Base-by-base conservation (phyloP, 2,329 filamentous ascomycete genomes). In the Curvularia lunata region DNA sequence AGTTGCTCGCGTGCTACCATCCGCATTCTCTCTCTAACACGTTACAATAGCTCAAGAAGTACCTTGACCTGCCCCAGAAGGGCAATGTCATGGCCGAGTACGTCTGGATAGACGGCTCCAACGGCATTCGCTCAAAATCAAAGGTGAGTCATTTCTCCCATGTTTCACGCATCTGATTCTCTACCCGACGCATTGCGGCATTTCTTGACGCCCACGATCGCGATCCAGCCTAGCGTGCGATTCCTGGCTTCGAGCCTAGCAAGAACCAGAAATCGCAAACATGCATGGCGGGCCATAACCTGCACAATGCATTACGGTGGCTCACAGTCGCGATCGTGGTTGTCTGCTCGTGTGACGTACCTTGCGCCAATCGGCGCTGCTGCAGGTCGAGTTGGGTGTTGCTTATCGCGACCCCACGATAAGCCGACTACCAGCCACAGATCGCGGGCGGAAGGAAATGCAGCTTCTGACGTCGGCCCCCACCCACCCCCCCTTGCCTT, bases 71-170 rank as follows among this genome's bases (percentile, higher is more conserved):
- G 74, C 89, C 92, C 79, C 94, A 98, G 84, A 91, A 90, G 79
- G 93, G 92, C 79, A 83, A 82, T 71, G 84, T 96, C 77, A 95
- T 97, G 81, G 94, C 92, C 76, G 94, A 97, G 83, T 97, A 97
- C 82, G 88, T 97, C 84, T 97, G 94, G 94, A 90, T 97, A 78
- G 93, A 97, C 76, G 84, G 90, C 66, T 80, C 82, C 66, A 92
- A 93, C 78, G 89, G 90, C 74, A 86, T 91, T 71, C 92, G 95
- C 74, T 97, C 92, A 78, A 99, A 98, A 85, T 94, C 91, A 77
- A 96, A 92, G 86, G 94, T 97, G 85, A 85, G 91, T 65, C 56
- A 65, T 62, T 28, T 41, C 34, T 19, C n/a, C n/a, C 27, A 12
- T 28, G 1, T 27, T 27, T 19, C 32, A 10, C 47, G 9, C 16